phyloP scores from a whole-genome alignment of 306 rosid genomes.

The Amphicarpaea edgeworthii region DNA sequence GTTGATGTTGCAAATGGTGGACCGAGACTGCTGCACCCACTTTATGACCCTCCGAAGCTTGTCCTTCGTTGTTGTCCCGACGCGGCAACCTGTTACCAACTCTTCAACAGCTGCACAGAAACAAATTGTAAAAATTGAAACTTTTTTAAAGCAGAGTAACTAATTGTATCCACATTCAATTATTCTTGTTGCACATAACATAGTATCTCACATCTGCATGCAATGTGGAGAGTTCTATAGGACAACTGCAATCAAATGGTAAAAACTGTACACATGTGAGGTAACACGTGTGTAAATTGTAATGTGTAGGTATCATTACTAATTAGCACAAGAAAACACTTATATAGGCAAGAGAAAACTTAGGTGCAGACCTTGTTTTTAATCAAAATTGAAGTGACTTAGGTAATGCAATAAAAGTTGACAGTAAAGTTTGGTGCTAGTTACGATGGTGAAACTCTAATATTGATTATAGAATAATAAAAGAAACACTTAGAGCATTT shows the following conservation, averaged over 20 bases:
- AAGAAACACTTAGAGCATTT: neutral
- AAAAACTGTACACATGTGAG: neutral
- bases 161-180: neutral
- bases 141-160: neutral
- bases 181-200: constrained; percentile 10
- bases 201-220: neutral
- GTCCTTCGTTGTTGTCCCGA: constrained; percentile 63
- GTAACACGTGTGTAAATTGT: neutral
- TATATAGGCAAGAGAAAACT: neutral
- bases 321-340: neutral
- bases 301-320: neutral
- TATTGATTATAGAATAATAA: neutral
- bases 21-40: constrained; percentile 72
- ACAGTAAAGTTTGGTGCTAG: neutral
- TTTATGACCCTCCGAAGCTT: constrained; percentile 72
- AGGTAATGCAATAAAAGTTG: neutral
- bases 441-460: constrained; percentile 1
- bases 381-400: neutral
- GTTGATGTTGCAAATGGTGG: constrained; percentile 49
- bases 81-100: constrained; percentile 60
- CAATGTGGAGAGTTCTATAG: neutral
- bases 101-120: constrained; percentile 65
- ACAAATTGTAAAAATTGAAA: neutral
- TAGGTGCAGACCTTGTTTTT: neutral
- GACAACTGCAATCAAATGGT: neutral